A percentile compares a stretch with the other conserved stretches of the same genome.
Conservation (phyloP, 176 grass and related monocot genomes). For the Avena insularis region DNA sequence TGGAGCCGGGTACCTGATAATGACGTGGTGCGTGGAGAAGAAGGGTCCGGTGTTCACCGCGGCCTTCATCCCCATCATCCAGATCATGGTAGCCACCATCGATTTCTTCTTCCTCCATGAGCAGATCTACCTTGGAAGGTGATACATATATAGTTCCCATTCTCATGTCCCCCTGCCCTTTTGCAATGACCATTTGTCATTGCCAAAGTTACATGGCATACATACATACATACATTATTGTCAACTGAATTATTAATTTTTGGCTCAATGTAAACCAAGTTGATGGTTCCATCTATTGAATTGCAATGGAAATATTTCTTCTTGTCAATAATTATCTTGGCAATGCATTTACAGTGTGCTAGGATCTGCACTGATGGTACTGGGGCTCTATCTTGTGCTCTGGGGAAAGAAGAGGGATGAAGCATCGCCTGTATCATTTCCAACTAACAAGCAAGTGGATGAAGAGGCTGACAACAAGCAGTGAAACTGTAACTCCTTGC, state of each 20-base stretch:
- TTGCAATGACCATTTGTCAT: neutral
- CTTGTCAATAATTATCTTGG: neutral
- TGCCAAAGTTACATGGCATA: neutral
- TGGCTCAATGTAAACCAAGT: neutral
- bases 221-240: neutral
- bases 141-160: neutral
- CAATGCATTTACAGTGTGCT: slow-evolving; percentile 52
- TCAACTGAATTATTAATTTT: neutral
- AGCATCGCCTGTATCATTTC: neutral
- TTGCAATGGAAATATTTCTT: neutral
- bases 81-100: slow-evolving; percentile 86
- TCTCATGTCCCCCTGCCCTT: neutral
- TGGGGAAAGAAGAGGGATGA: slow-evolving; percentile 88
- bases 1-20: slow-evolving; percentile 64
- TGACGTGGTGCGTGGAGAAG: slow-evolving; percentile 93
- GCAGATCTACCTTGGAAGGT: slow-evolving; percentile 80
- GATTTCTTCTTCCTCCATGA: slow-evolving; percentile 78
- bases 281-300: neutral
- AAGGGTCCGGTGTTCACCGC: slow-evolving; percentile 81
- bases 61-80: slow-evolving; percentile 78
- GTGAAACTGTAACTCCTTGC: slow-evolving; percentile 2
- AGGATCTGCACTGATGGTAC: slow-evolving; percentile 65
- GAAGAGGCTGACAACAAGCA: slow-evolving; percentile 27
- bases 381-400: slow-evolving; percentile 74
- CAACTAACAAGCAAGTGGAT: slow-evolving; percentile 23